These are phyloP conservation scores for Leucosporidium creatinivorum DNA, from an alignment of 768 basidiomycete species.

Conservation along the genomic window DNA sequence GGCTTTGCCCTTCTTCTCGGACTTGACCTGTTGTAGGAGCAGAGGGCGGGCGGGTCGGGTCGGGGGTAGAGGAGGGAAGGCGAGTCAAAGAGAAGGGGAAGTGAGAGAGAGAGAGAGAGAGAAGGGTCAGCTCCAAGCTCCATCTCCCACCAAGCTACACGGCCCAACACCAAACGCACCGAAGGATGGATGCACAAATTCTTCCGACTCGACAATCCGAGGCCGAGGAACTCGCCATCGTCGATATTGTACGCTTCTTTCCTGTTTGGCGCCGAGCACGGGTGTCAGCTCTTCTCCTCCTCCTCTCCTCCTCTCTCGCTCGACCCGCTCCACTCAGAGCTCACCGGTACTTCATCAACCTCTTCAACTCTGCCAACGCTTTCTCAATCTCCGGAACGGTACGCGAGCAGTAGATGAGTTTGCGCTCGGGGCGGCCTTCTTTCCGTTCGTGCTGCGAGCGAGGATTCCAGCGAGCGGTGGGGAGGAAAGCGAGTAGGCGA, in stretches of 20 bases:
- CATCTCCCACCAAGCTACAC: no score
- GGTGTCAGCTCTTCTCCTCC: no score
- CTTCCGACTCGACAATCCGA: slow-evolving; percentile 90
- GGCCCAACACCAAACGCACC: no score
- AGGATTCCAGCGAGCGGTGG: not conserved
- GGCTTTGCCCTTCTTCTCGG: slow-evolving; percentile 96
- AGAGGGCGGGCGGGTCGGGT: not conserved
- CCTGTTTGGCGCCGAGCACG: no score
- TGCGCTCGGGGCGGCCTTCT: slow-evolving; percentile 49
- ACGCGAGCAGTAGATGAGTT: slow-evolving; percentile 96
- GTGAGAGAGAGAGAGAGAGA: not conserved
- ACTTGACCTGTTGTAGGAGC: slow-evolving; percentile 59
- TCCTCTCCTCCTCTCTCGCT: no score
- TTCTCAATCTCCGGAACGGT: slow-evolving; percentile 99
- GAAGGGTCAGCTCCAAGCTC: no score
- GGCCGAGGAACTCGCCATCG: slow-evolving; percentile 72
- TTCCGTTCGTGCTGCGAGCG: slow-evolving; percentile 57
- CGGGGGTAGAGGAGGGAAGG: not conserved
- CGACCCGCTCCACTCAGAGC: slow-evolving; percentile 25
- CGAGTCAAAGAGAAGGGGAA: not conserved
- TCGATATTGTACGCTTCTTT: slow-evolving; percentile 54
- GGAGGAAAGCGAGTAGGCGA: not conserved
- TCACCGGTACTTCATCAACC: slow-evolving; percentile 82
- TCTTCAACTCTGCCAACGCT: slow-evolving; percentile 86
- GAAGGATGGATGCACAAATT: slow-evolving; percentile 94